Evolutionary conservation across 257 asterid species (phyloP).

Genomic region (Plantago elongata): DNA sequence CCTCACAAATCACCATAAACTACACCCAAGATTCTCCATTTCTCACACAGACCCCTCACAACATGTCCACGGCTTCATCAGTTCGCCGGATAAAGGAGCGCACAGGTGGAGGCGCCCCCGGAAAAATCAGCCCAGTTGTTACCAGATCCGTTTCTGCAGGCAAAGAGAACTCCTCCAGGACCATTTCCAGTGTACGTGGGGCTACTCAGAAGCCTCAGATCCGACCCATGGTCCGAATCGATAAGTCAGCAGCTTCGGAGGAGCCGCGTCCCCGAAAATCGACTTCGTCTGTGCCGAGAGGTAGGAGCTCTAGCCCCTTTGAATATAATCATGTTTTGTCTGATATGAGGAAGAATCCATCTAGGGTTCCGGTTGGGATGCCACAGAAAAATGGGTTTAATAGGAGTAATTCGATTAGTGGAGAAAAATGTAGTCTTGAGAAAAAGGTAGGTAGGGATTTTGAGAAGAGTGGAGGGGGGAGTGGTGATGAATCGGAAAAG

Average conservation of each 20-base stretch:
- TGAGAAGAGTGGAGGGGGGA: slow-evolving; percentile 25
- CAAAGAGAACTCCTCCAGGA: slow-evolving; percentile 64
- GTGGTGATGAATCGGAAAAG: slow-evolving; percentile 10
- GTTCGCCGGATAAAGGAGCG: slow-evolving; percentile 61
- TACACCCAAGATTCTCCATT: not conserved
- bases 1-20: not conserved
- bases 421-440: slow-evolving; percentile 15
- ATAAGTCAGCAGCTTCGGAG: slow-evolving; percentile 31
- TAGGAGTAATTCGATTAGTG: slow-evolving; percentile 15
- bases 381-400: slow-evolving; percentile 24
- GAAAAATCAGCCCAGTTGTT: slow-evolving; percentile 36
- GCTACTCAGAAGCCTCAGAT: slow-evolving; percentile 54
- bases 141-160: slow-evolving; percentile 47
- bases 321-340: slow-evolving; percentile 43
- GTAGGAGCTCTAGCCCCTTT: slow-evolving; percentile 79
- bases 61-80: slow-evolving; percentile 51
- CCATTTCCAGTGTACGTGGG: slow-evolving; percentile 49
- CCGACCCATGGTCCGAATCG: slow-evolving; percentile 52
- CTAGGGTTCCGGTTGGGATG: slow-evolving; percentile 41
- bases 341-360: slow-evolving; percentile 27
- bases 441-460: slow-evolving; percentile 12
- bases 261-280: slow-evolving; percentile 53
- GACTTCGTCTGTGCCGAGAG: slow-evolving; percentile 65
- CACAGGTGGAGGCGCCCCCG: slow-evolving; percentile 36
- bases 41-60: not conserved